Base-by-base conservation (phyloP, 169 alveolate species). In the Plasmodium vinckei region DNA sequence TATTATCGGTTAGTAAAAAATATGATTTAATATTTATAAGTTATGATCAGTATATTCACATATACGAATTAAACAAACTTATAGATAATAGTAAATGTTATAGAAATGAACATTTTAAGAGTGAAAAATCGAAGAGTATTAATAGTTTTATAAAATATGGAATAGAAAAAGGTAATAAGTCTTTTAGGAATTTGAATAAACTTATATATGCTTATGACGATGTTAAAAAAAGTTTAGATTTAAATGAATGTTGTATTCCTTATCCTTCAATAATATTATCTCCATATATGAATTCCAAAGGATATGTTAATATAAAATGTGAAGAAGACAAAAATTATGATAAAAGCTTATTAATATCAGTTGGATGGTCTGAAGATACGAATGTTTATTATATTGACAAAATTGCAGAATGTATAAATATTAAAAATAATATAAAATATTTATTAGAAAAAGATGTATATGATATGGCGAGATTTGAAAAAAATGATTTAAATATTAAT, bases 331-430 rank as follows among this genome's bases (percentile, higher is more conserved):
- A 67, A 1, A 57, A 65, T 39, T 23, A 23, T n/a, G 79, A 79
- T 21, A 79, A 79, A 56, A 65, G 84, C 60, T 13, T 79, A 54
- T 59, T 79, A 65, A 61, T 79, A 53, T 79, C 82, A 25, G 89
- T 67, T 44, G 89, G 89, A 44, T 79, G 79, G 82, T 79, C 84
- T 9, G 89, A 67, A 67, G 89, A 64, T 47, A 79, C 79, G 23
- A 79, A 47, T 67, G 53, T 79, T 17, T 79, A 79, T 67, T 79
- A 79, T 79, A 71, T 79, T 54, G 84, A 79, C 46, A 79, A 67
- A 79, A 51, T 79, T 39, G 84, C 68, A 5, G 89, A 79, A 51
- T 79, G 84, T 27, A 79, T 79, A 39, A 79, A 79, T 54, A 79
- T 68, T 39, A 79, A 79, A 60, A 65, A 79, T 19, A 79, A 79